phyloP scores from a whole-genome alignment of 345 rosid genomes.

The Eucalyptus camaldulensis region DNA sequence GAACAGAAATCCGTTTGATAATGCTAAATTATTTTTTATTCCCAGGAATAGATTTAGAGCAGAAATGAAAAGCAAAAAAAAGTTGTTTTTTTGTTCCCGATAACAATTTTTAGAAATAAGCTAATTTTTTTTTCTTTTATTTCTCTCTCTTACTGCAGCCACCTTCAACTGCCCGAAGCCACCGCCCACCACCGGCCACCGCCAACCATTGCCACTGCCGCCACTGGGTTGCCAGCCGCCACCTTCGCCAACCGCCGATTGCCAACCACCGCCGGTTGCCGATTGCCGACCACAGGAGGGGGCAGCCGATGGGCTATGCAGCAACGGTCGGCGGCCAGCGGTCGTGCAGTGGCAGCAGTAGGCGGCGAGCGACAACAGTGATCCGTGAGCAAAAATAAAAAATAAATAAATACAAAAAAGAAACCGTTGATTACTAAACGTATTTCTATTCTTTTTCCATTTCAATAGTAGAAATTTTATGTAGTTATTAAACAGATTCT shows the following conservation, averaged over 20 bases:
- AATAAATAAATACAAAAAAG: no score
- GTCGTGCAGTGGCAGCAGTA: fast-evolving
- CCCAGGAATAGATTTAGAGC: fast-evolving
- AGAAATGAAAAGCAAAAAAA: no score
- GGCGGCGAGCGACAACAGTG: fast-evolving
- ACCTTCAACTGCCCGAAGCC: fast-evolving
- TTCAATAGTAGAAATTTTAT: no score
- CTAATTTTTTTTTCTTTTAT: no score
- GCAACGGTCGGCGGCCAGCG: fast-evolving
- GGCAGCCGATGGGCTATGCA: fast-evolving
- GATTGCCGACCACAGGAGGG: fast-evolving
- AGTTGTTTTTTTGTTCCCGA: fast-evolving
- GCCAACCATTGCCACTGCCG: fast-evolving
- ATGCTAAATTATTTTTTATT: no score
- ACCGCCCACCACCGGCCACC: no score
- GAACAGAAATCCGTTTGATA: fast-evolving
- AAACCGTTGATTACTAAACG: no score
- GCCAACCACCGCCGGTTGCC: fast-evolving
- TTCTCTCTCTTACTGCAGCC: no score
- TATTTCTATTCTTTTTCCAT: no score
- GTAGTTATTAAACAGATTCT: fast-evolving
- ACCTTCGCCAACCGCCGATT: fast-evolving
- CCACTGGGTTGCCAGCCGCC: fast-evolving
- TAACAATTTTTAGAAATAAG: no score
- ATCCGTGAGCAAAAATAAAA: no score